These are phyloP conservation scores for Naganishia antarctica DNA, from an alignment of 768 basidiomycete genomes.

Conservation along the genomic window DNA sequence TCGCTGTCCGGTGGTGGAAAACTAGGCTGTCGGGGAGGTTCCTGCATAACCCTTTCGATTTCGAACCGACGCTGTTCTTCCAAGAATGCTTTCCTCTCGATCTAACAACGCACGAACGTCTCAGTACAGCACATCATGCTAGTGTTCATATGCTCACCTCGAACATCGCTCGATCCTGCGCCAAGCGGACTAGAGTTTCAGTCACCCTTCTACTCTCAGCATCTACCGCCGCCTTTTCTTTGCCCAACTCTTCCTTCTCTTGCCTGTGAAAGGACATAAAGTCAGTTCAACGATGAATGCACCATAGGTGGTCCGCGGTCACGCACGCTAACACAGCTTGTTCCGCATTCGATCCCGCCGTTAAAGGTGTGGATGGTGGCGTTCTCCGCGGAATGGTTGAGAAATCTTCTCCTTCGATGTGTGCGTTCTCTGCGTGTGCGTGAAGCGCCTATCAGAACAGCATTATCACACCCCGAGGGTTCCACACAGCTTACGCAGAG, in stretches of 20 bases:
- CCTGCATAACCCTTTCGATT: conserved; percentile 36
- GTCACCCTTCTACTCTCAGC: conserved; percentile 34
- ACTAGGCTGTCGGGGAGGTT: conserved; percentile 14
- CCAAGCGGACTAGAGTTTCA: conserved; percentile 33
- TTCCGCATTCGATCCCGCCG: not conserved
- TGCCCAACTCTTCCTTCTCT: conserved; percentile 21
- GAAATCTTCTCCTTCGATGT: not conserved
- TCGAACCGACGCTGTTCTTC: conserved; percentile 35
- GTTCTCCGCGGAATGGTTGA: not conserved
- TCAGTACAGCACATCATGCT: too few species aligned
- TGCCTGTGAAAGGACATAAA: too few species aligned
- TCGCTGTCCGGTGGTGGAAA: not conserved
- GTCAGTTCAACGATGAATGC: too few species aligned
- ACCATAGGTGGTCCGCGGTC: too few species aligned
- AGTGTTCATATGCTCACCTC: conserved; percentile 36
- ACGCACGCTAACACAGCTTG: conserved; percentile 7
- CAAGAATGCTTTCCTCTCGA: conserved; percentile 37
- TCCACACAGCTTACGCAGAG: too few species aligned
- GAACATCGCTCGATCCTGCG: conserved; percentile 35
- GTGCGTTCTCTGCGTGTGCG: too few species aligned
- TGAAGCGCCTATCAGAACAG: too few species aligned
- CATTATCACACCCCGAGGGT: too few species aligned
- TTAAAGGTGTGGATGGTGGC: not conserved
- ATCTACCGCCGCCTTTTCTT: conserved; percentile 29
- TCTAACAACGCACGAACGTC: conserved; percentile 29